Conservation (phyloP, 2,329 filamentous ascomycete species). For the Epichloe typhina region DNA sequence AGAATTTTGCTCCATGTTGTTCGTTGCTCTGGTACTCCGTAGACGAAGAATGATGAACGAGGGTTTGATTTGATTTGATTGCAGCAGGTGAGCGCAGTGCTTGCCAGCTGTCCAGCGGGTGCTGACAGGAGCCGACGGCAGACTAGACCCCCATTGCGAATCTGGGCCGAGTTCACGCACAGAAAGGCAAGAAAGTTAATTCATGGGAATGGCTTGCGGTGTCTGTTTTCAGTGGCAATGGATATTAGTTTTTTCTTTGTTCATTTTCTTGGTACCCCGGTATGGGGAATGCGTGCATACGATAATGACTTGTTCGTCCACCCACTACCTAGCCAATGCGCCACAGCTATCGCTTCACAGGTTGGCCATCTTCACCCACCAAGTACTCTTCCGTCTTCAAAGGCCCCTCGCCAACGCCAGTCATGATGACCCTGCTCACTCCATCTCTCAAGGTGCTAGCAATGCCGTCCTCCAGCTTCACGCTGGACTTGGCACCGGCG, state of each 20-base stretch:
- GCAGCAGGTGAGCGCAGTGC: neutral
- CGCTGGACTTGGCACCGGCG: conserved; percentile 36
- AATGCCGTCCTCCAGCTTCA: conserved; percentile 53
- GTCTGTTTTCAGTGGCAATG: neutral
- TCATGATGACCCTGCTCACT: conserved; percentile 80
- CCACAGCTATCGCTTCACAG: conserved; percentile 19
- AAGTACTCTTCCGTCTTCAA: conserved; percentile 66
- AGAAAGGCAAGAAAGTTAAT: neutral
- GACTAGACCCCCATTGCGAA: neutral
- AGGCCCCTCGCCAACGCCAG: conserved; percentile 82
- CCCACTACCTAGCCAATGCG: neutral
- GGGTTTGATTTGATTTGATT: neutral
- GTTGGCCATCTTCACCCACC: conserved; percentile 51
- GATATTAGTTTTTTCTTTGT: neutral
- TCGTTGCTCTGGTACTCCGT: neutral
- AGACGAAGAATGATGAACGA: neutral
- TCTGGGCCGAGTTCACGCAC: neutral
- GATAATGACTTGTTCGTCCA: neutral
- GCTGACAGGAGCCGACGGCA: neutral
- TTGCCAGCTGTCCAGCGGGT: conserved; percentile 2
- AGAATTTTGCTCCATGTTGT: neutral
- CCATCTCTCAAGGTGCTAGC: conserved; percentile 58
- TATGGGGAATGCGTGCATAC: neutral
- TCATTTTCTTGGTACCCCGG: neutral
- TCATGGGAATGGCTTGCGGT: neutral